phyloP scores from a whole-genome alignment of 345 rosid species.

The Brassica incana region DNA sequence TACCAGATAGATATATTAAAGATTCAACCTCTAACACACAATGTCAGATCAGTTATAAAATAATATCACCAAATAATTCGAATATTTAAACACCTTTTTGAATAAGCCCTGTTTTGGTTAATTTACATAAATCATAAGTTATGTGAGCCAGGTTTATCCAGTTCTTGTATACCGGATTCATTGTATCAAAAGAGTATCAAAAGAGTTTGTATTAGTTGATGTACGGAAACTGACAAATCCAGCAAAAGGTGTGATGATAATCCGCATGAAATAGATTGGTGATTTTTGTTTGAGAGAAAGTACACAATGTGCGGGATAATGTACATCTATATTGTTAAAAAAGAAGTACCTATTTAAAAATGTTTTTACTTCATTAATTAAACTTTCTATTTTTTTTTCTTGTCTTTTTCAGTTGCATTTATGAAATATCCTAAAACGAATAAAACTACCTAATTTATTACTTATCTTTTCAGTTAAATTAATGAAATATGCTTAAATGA shows the following conservation, averaged over 20 bases:
- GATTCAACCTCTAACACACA: conserved; percentile 23
- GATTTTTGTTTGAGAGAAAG: neutral
- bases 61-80: conserved; percentile 27
- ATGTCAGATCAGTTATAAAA: conserved; percentile 25
- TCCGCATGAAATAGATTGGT: conserved; percentile 12
- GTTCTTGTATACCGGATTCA: neutral
- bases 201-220: neutral
- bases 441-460: too few species aligned
- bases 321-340: neutral
- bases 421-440: too few species aligned
- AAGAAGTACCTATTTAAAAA: too few species aligned
- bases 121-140: neutral
- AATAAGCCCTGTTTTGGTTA: neutral
- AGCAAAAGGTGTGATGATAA: neutral
- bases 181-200: neutral
- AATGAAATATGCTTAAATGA: too few species aligned
- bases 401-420: too few species aligned
- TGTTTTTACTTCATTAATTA: too few species aligned
- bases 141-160: neutral
- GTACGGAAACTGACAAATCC: neutral
- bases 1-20: conserved; percentile 21
- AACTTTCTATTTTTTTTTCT: too few species aligned
- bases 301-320: conserved; percentile 3
- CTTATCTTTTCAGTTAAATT: too few species aligned
- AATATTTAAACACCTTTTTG: neutral